These are phyloP conservation scores for Pseudogymnoascus sp. DNA, from an alignment of 2,329 filamentous ascomycete genomes.

Conservation along the genomic window DNA sequence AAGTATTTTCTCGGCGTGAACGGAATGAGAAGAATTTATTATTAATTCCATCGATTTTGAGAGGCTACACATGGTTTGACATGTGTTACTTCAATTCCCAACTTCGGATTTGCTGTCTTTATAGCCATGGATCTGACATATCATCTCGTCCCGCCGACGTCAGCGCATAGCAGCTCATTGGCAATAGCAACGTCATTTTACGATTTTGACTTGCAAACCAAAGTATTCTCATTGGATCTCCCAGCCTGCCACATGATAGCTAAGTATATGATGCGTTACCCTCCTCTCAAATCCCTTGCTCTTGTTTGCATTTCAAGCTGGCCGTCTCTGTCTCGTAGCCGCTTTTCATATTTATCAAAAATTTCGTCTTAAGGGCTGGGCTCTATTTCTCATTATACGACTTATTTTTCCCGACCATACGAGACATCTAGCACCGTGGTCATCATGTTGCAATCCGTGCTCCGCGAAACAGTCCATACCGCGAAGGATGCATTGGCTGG, in stretches of 20 bases:
- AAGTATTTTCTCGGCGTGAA: background rate
- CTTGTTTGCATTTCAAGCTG: background rate
- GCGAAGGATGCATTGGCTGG: constrained; percentile 2
- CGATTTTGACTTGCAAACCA: constrained; percentile 1
- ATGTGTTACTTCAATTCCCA: background rate
- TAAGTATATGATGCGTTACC: background rate
- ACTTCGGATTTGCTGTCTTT: background rate
- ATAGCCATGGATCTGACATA: constrained; percentile 2
- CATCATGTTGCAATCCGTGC: constrained; percentile 6
- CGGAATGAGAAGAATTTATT: background rate
- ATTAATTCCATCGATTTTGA: background rate
- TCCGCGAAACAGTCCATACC: constrained; percentile 5
- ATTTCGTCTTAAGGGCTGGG: background rate
- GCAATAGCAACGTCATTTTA: constrained; percentile 3
- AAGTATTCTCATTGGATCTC: constrained; percentile 1
- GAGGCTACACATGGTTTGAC: background rate
- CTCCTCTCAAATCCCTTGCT: background rate
- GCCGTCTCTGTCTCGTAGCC: background rate
- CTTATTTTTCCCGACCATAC: background rate
- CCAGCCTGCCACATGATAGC: background rate
- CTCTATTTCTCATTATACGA: background rate
- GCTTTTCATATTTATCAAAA: background rate
- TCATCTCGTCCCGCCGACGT: background rate
- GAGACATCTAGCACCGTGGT: background rate
- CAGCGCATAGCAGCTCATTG: background rate